A percentile compares a stretch with the other conserved stretches of the same genome.
phyloP scores from a whole-genome alignment of 805 yeast genomes.

The Barnettozyma californica region DNA sequence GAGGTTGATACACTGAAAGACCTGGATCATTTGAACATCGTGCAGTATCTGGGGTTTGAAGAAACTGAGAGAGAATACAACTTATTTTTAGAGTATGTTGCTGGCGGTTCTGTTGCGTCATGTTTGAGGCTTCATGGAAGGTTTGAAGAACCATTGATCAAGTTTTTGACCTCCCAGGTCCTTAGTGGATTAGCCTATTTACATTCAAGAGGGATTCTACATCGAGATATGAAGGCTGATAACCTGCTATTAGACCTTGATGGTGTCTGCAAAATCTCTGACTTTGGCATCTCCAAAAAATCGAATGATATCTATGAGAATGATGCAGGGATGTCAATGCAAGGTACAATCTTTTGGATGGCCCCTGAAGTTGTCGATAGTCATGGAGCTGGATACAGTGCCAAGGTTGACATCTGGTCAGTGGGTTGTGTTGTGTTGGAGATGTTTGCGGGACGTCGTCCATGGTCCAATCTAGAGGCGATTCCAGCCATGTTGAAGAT shows the following conservation, averaged over 20 bases:
- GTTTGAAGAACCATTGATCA: slow-evolving; percentile 73
- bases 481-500: slow-evolving; percentile 89
- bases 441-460: slow-evolving; percentile 96
- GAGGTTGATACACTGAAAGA: slow-evolving; percentile 95
- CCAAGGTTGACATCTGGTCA: slow-evolving; percentile 98
- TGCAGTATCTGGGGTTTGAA: slow-evolving; percentile 94
- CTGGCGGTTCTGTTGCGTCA: slow-evolving; percentile 94
- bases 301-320: slow-evolving; percentile 83
- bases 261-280: slow-evolving; percentile 92
- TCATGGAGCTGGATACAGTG: slow-evolving; percentile 89
- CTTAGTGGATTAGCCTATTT: slow-evolving; percentile 81
- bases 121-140: slow-evolving; percentile 77
- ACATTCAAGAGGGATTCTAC: slow-evolving; percentile 82
- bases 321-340: slow-evolving; percentile 95
- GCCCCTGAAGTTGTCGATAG: slow-evolving; percentile 98
- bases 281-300: slow-evolving; percentile 91
- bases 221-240: slow-evolving; percentile 93
- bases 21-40: slow-evolving; percentile 88
- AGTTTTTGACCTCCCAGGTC: slow-evolving; percentile 73
- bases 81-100: slow-evolving; percentile 89
- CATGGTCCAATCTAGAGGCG: slow-evolving; percentile 95
- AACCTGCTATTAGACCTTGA: slow-evolving; percentile 82
- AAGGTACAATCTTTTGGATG: slow-evolving; percentile 99
- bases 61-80: slow-evolving; percentile 67
- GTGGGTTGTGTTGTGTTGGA: slow-evolving; percentile 94